Evolutionary conservation across 257 asterid species (phyloP), one percentile per base, ranked within the genome.

Genomic region (Solanum sejunctum): DNA sequence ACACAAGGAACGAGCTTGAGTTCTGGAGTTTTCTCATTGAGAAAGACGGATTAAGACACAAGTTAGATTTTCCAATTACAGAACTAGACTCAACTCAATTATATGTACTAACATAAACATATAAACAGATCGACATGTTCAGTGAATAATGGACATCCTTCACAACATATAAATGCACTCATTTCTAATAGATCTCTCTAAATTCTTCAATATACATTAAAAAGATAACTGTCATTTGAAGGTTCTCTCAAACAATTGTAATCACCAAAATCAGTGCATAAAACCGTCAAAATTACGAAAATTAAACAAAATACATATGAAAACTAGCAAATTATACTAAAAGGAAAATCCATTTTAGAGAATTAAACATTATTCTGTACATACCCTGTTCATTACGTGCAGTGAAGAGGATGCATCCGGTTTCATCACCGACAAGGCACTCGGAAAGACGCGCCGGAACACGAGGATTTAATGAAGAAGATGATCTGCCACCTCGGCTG

Each of bases 371-470:
- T 21, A 15, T 47, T n/a, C 15, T 2, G 69, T 11, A 20, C 77
- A 51, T 52, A 90, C 91, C 86, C 83, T 88, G 92, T n/a, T 86
- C 90, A 85, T 88, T 90, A 12, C 91, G 88, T 16, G 90, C 91
- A 13, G 91, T 89, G 81, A 88, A 88, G 70, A 88, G 70, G 83
- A 90, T 85, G 41, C 84, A 21, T 21, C 89, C 91, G 36, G 91
- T 90, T 43, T 88, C 91, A 64, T 90, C 90, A 80, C 92, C 90
- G 20, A 90, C 84, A 26, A 88, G 88, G 69, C 91, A 90, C 87
- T 88, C 92, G 4, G 91, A 84, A 20, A 88, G 86, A 23, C 89
- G 87, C 32, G 63, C 69, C 18, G 91, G 82, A 23, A 72, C 82
- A 43, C 90, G 88, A 72, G 87, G 26, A 64, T 67, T 86, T 4